phyloP scores from a whole-genome alignment of 441 rosid genomes.

The Populus hybrid region DNA sequence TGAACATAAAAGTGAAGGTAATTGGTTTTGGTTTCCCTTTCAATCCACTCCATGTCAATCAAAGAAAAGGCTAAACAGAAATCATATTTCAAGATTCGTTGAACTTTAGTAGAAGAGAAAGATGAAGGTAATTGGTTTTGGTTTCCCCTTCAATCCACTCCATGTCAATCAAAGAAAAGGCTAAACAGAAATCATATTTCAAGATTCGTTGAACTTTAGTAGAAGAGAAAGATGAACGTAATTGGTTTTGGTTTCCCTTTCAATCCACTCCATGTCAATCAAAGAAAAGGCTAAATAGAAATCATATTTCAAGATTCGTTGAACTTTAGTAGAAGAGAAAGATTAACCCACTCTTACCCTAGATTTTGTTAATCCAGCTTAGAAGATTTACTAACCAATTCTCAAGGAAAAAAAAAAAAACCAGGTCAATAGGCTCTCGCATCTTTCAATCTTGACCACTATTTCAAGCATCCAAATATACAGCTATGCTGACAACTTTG shows the following conservation, averaged over 20 bases:
- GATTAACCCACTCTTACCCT: neutral
- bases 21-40: neutral
- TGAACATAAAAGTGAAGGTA: neutral
- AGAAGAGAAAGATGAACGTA: neutral
- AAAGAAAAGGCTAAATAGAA: neutral
- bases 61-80: neutral
- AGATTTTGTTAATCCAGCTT: neutral
- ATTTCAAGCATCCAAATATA: neutral
- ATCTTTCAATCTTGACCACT: neutral
- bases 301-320: neutral
- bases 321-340: neutral
- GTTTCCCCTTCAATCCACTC: neutral
- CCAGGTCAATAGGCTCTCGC: neutral
- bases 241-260: neutral
- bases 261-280: neutral
- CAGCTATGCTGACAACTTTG: neutral
- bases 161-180: neutral
- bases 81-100: neutral
- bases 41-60: neutral
- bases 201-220: neutral
- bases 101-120: neutral
- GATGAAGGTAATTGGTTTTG: neutral
- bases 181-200: neutral
- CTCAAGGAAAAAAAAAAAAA: too few relatives aligned
- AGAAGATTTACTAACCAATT: neutral